phyloP scores from a whole-genome alignment of 2,329 filamentous ascomycete species.

The Aspergillus aculeatinus region DNA sequence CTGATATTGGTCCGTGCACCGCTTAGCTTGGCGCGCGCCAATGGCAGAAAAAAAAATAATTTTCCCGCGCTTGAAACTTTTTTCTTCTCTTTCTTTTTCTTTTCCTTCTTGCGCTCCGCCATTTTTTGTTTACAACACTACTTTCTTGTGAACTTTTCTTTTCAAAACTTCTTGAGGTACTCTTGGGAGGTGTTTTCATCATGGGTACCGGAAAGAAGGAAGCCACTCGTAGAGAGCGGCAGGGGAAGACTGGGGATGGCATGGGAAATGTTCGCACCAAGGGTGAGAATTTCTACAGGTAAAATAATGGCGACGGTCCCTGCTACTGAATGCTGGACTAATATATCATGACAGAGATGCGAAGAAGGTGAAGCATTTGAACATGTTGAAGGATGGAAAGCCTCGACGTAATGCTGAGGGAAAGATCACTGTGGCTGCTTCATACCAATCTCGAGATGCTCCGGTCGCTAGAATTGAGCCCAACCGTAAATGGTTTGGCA shows the following conservation, averaged over 20 bases:
- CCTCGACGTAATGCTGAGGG: conserved; percentile 78
- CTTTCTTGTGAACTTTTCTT: conserved; percentile 28
- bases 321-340: conserved; percentile 6
- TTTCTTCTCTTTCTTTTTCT: conserved; percentile 27
- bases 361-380: conserved; percentile 85
- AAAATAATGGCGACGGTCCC: background rate
- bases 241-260: conserved; percentile 82
- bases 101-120: conserved; percentile 33
- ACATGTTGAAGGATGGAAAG: conserved; percentile 86
- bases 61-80: conserved; percentile 15
- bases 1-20: conserved; percentile 38
- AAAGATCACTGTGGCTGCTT: conserved; percentile 79
- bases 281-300: conserved; percentile 97
- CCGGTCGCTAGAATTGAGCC: conserved; percentile 88
- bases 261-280: conserved; percentile 90
- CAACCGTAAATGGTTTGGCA: conserved; percentile 97
- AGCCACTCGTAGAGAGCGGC: conserved; percentile 73
- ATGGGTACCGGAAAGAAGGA: conserved; percentile 97
- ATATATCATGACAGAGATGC: conserved; percentile 52
- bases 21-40: conserved; percentile 31
- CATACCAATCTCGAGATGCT: conserved; percentile 77
- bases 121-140: conserved; percentile 26
- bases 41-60: conserved; percentile 34
- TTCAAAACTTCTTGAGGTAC: conserved; percentile 23
- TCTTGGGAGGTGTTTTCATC: conserved; percentile 29